Conservation (phyloP, 2,329 filamentous ascomycete species). For the Aspergillus pseudoviridinutans region DNA sequence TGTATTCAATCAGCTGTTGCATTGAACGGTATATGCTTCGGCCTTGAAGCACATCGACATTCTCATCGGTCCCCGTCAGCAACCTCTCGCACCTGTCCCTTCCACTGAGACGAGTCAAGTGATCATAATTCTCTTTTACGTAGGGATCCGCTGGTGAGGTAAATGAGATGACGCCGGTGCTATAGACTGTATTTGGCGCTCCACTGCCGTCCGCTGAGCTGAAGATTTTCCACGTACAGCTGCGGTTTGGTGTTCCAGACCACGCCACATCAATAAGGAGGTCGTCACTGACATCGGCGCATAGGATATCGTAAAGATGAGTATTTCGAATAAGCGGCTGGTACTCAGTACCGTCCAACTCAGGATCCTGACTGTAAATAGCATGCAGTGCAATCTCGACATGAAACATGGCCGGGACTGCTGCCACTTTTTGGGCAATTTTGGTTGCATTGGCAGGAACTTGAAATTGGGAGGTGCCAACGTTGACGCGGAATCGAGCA, state of each 20-base stretch:
- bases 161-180: slow-evolving; percentile 8
- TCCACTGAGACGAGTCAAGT: slow-evolving; percentile 30
- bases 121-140: slow-evolving; percentile 21
- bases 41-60: slow-evolving; percentile 15
- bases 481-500: slow-evolving; percentile 12
- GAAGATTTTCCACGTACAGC: too few species aligned
- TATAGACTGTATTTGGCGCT: background rate
- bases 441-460: slow-evolving; percentile 7
- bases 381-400: slow-evolving; percentile 27
- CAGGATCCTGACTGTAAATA: too few species aligned
- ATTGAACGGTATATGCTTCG: slow-evolving; percentile 19
- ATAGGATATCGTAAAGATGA: too few species aligned
- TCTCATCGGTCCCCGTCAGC: slow-evolving; percentile 1
- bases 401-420: slow-evolving; percentile 39
- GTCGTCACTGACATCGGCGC: too few species aligned
- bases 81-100: slow-evolving; percentile 20
- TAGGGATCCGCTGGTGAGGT: slow-evolving; percentile 12
- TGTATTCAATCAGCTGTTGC: slow-evolving; percentile 16
- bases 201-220: background rate
- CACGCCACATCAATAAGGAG: too few species aligned
- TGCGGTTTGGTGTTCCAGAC: too few species aligned
- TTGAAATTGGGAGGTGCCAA: background rate
- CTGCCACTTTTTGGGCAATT: slow-evolving; percentile 36
- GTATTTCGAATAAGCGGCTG: too few species aligned
- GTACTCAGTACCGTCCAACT: too few species aligned